Evolutionary conservation across 805 yeast genomes (phyloP), one percentile per base, ranked within the genome.

Genomic region (Candida maltosa): DNA sequence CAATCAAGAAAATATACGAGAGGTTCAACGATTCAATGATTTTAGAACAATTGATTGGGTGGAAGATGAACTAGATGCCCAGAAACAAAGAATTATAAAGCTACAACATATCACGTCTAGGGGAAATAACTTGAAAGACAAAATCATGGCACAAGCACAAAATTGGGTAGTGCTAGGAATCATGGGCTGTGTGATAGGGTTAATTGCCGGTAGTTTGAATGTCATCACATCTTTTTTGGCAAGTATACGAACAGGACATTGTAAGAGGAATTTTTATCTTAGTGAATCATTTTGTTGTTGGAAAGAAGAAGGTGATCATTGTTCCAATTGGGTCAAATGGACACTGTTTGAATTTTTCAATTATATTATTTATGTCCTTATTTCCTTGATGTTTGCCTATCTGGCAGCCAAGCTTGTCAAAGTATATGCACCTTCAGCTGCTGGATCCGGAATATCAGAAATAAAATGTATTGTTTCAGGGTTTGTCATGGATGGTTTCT

Each of bases 381-480:
- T 81, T 1, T 83, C 95, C 4, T 60, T 80, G 1, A 11, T 64
- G 0, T 79, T 91, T 47, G 84, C 93, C 3, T 56, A 70, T 6
- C 45, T 70, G 8, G 80, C 96, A 1, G 87, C 91, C 0, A 53
- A 70, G 10, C 52, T 88, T 23, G 96, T 94, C 30, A 69, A 76
- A 45, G 55, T 56, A 10, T 79, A 77, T 46, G 89, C 96, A 0
- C 96, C 96, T 1, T 70, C 80, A 35, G 97, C 98, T 2, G 94
- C 97, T 1, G 99, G 99, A 1, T 85, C 95, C 5, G 99, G 99
- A 0, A 94, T 93, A 33, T 84, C 97, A 11, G 99, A 93, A 59
- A 91, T 93, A 54, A 93, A 94, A 60, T 85, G 93, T 54, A 88
- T 93, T 43, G 87, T 89, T 1, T 80, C 94, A 0, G 99, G 99